Evolutionary conservation across 2,329 filamentous ascomycete genomes (phyloP), one percentile per base, ranked within the genome.

Genomic region (Cladosporium oxysporum): DNA sequence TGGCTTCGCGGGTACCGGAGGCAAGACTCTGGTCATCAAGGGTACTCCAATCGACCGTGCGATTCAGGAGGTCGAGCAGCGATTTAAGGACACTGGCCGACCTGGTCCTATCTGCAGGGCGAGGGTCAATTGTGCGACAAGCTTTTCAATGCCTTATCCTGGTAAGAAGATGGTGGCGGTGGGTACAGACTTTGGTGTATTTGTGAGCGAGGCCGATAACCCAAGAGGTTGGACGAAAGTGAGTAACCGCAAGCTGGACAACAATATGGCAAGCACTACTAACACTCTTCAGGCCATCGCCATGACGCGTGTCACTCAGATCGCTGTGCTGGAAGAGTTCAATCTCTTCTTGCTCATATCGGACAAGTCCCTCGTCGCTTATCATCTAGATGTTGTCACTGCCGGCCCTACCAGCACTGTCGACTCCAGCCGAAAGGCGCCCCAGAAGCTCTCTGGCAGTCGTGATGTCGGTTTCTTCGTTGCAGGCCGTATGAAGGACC

Each of bases 401-500:
- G 69, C 66, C 11, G 71, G 69, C 5, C 66, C 71, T 12, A 64
- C 71, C 10, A 62, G 69, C n/a, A 67, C 67, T 14, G 87, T 87
- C 70, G 92, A 96, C 76, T 94, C 88, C 52, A 84, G 89, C 3
- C 88, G 92, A 29, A 88, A 91, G 69, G 92, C 95, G n/a, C 95
- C 95, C 0, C 94, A 98, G 76, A 92, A 94, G 72, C 85, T 99
- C 37, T 91, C 89, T 2, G 89, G 90, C 31, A 91, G 90, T 69
- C 91, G 95, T 76, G 95, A 99, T 75, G 93, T 99, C 23, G 91
- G 93, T 16, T 99, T 98, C 83, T 99, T 99, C 77, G 92, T 93
- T 18, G 95, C 93, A 1, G 95, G 94, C 11, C 88, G 91, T 67
- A 97, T 99, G 93, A 99, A 99, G 83, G 95, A 99, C 68, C 88